A percentile compares a stretch with the other conserved stretches of the same genome.
phyloP scores from a whole-genome alignment of 2,329 filamentous ascomycete species.

The Zymoseptoria pseudotritici region DNA sequence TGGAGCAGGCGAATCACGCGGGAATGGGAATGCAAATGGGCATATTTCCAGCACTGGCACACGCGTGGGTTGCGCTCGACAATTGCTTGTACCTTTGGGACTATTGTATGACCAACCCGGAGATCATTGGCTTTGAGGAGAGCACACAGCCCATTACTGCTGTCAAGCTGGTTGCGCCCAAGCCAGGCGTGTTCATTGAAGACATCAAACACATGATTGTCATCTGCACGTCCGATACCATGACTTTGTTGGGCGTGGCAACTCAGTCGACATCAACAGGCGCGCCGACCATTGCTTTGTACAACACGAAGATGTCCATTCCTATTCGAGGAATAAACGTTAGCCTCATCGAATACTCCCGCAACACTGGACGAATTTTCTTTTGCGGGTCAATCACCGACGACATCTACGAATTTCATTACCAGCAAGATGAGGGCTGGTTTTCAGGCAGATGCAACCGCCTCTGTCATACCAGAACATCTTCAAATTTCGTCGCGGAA shows the following conservation, averaged over 20 bases:
- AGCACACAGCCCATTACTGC: conserved; percentile 80
- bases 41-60: conserved; percentile 85
- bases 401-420: conserved; percentile 88
- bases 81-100: conserved; percentile 97
- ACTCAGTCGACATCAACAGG: conserved; percentile 57
- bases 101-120: conserved; percentile 85
- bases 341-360: conserved; percentile 68
- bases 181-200: conserved; percentile 76
- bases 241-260: conserved; percentile 79
- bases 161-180: conserved; percentile 80
- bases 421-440: conserved; percentile 96
- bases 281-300: conserved; percentile 66
- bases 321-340: conserved; percentile 65
- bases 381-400: conserved; percentile 74
- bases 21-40: conserved; percentile 91
- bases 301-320: conserved; percentile 80
- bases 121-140: conserved; percentile 87
- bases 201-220: conserved; percentile 83
- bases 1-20: conserved; percentile 83
- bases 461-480: conserved; percentile 50
- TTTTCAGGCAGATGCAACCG: conserved; percentile 80
- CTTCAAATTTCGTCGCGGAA: conserved; percentile 36
- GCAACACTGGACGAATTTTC: conserved; percentile 80
- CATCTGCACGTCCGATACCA: conserved; percentile 76
- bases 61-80: conserved; percentile 93